These are phyloP conservation scores for Arthrobotrys megalospora DNA, from an alignment of 2,329 filamentous ascomycete species.

Conservation along the genomic window DNA sequence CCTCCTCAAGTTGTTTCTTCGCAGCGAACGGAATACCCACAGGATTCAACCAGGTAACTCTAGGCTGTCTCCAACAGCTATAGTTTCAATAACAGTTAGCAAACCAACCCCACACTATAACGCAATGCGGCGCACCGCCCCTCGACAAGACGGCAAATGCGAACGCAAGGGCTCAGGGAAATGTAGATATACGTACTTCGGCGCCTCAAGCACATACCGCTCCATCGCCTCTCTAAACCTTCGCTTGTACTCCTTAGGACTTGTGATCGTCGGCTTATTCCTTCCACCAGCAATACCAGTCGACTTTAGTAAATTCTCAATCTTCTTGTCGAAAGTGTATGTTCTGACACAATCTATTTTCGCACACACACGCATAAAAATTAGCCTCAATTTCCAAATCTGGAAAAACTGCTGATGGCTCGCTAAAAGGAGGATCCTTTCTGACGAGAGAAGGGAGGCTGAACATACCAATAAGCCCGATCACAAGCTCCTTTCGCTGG, in stretches of 20 bases:
- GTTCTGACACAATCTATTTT: conserved; percentile 88
- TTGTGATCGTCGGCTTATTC: conserved; percentile 93
- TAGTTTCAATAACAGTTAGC: conserved; percentile 25
- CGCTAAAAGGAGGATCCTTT: conserved; percentile 32
- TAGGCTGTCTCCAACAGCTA: conserved; percentile 60
- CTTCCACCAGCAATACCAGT: conserved; percentile 84
- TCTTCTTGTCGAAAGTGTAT: conserved; percentile 99
- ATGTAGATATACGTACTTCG: conserved; percentile 61
- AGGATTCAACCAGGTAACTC: conserved; percentile 61
- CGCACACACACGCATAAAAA: conserved; percentile 38
- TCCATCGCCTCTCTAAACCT: conserved; percentile 97
- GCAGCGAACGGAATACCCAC: conserved; percentile 60
- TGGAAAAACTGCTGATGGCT: conserved; percentile 10
- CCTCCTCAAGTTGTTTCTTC: conserved; percentile 50
- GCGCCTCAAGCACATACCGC: conserved; percentile 74
- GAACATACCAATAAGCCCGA: conserved; percentile 81
- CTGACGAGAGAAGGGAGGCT: conserved; percentile 63
- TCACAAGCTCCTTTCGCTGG: conserved; percentile 87
- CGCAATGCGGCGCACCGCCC: conserved; percentile 7
- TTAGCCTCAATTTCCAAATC: conserved; percentile 34
- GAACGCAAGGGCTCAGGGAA: not conserved
- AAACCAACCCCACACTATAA: conserved; percentile 10
- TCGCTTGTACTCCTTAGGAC: conserved; percentile 96
- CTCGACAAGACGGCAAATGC: not conserved
- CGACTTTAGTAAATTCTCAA: conserved; percentile 99